Evolutionary conservation across 169 alveolate species (phyloP), one percentile per base, ranked within the genome.

Genomic region (Toxoplasma gondii): DNA sequence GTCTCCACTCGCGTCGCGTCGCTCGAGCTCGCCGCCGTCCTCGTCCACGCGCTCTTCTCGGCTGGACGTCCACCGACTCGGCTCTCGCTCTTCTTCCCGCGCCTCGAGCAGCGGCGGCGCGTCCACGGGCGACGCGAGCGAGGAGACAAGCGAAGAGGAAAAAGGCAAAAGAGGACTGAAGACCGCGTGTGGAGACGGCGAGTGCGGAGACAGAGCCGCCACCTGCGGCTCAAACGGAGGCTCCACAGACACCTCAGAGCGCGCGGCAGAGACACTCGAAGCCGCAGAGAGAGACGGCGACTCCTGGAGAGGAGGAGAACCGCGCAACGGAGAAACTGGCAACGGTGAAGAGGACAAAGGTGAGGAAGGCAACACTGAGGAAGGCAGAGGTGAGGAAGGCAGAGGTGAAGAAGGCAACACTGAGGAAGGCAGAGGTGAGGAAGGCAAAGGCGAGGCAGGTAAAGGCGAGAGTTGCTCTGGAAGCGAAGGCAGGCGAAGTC

Each of bases 1-100:
- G n/a, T n/a, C n/a, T n/a, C n/a, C n/a, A n/a, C n/a, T n/a, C n/a
- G n/a, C n/a, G n/a, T n/a, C n/a, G n/a, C n/a, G n/a, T n/a, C n/a
- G n/a, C n/a, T n/a, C n/a, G n/a, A n/a, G 58, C 58, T 12, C 58
- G 58, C 4, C 58, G 12, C 86, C 86, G 19, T 9, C 86, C n/a
- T 16, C n/a, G 39, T 38, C 86, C 86, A 10, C 86, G 45, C 86
- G 86, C 86, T n/a, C n/a, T n/a, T 78, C 86, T 16, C 45, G 39
- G 86, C 86, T 78, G 44, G 86, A n/a, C 86, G 86, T 78, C 2
- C 86, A 78, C 44, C 86, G 12, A 45, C 86, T 78, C 86, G 39
- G 49, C 44, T 49, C 58, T 49, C 58, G n/a, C n/a, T 9, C 44
- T 7, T 78, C 86, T 19, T 78, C 86, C 45, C 86, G 4, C 39